Evolutionary conservation across 352 stramenopile genomes (phyloP), one percentile per base, ranked within the genome.

Genomic region (Phytophthora brassicae): DNA sequence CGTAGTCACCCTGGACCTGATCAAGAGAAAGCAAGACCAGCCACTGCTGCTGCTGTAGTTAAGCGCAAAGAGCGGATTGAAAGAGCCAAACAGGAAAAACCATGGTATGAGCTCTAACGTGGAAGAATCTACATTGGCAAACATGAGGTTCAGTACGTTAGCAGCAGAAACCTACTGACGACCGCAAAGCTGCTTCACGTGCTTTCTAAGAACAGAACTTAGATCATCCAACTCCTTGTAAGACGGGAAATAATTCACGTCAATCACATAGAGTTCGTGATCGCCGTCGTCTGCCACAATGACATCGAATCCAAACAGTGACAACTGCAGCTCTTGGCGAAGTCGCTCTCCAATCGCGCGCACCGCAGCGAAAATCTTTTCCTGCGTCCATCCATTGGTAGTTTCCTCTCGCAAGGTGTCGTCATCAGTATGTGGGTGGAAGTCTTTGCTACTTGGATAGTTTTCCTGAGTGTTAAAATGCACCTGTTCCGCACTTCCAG

Each of bases 161-260:
- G 42, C 5, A 41, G 8, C 26, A 31, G 4, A 8, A 9, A 29
- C 20, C 52, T 74, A 73, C 38, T 66, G 46, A 29, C 50, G 58
- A 14, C 48, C 46, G 16, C 77, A 86, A 14, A 65, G 24, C 41
- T 71, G 66, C 52, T 74, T 77, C 45, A 94, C 75, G 68, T 92
- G 84, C 20, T 66, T 70, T 13, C 83, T 82, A 50, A 94, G 68
- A 12, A 79, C 52, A 3, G 53, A 26, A 54, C 74, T 75, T 65
- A 94, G 86, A 50, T 88, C 75, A 14, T 87, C 73, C 29, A 94
- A 65, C 63, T 94, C 86, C 45, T 86, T 88, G 70, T 92, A 94
- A 4, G 86, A 95, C 44, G 86, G 86, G 52, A 95, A 95, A 65
- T 95, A 95, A 67, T 95, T 95, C 59, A 95, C 81, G 45, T 95